Conservation (phyloP, 2,329 filamentous ascomycete genomes). For the Colletotrichum sp. region DNA sequence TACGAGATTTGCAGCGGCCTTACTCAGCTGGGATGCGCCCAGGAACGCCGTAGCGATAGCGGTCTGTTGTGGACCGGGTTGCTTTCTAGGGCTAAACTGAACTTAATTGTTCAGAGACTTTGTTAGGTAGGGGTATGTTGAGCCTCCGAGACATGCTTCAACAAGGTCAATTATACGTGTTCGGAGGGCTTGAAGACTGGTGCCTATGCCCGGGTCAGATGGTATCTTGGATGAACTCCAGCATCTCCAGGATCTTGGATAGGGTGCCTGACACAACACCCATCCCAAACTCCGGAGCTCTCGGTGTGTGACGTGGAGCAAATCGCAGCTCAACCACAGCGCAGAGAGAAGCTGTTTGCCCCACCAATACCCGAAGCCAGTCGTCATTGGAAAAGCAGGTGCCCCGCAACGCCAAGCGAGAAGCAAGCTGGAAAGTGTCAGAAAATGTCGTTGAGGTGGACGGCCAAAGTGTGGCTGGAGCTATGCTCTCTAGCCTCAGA, state of each 20-base stretch:
- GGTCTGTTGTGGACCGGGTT: background rate
- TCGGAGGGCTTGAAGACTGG: background rate
- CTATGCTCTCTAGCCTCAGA: background rate
- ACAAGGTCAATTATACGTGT: background rate
- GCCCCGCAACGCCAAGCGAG: background rate
- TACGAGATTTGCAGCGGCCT: constrained; percentile 19
- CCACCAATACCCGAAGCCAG: constrained; percentile 3
- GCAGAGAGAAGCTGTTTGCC: background rate
- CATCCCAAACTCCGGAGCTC: background rate
- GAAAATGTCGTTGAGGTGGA: background rate
- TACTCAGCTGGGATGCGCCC: constrained; percentile 12
- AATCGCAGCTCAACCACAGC: background rate
- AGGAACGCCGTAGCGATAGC: background rate
- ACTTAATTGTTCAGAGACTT: background rate
- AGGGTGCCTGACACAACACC: background rate
- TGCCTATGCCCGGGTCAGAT: background rate
- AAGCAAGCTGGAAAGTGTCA: background rate
- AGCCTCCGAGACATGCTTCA: background rate
- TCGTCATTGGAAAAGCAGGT: background rate
- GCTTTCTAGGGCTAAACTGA: background rate
- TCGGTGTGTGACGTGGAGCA: background rate
- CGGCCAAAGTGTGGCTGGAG: background rate
- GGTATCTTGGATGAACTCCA: background rate
- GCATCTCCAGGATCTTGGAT: background rate
- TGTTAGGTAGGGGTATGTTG: background rate